A percentile compares a stretch with the other conserved stretches of the same genome.
phyloP scores from a whole-genome alignment of 2,329 filamentous ascomycete species.

The Thermoascus crustaceus region DNA sequence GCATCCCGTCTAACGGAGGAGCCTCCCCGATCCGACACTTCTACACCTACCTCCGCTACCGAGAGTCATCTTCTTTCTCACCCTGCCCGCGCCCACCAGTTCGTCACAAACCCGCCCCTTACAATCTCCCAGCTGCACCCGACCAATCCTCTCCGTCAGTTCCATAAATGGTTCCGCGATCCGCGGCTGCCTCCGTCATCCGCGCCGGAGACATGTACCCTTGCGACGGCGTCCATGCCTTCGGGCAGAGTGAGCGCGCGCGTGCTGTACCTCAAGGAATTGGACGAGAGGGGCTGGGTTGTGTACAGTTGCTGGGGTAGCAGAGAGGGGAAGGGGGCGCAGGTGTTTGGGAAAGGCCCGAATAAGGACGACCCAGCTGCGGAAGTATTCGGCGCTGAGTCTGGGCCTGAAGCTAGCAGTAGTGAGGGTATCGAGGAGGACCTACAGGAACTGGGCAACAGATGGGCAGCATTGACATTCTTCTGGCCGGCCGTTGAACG shows the following conservation, averaged over 20 bases:
- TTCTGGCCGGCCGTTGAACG: slow-evolving; percentile 82
- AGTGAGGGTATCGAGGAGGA: slow-evolving; percentile 39
- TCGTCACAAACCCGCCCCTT: slow-evolving; percentile 34
- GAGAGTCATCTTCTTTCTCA: slow-evolving; percentile 27
- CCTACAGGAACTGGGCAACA: slow-evolving; percentile 45
- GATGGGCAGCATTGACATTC: slow-evolving; percentile 75
- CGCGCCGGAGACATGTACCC: slow-evolving; percentile 80
- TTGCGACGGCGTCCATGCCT: slow-evolving; percentile 77
- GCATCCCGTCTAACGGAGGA: slow-evolving; percentile 6
- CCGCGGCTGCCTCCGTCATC: slow-evolving; percentile 55
- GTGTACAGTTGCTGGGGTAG: slow-evolving; percentile 89
- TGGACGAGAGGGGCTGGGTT: slow-evolving; percentile 75
- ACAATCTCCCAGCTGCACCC: slow-evolving; percentile 34
- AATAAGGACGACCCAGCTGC: slow-evolving; percentile 10
- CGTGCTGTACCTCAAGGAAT: slow-evolving; percentile 90
- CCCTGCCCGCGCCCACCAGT: slow-evolving; percentile 36
- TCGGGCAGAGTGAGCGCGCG: slow-evolving; percentile 77
- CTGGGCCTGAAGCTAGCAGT: slow-evolving; percentile 30
- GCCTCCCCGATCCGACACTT: slow-evolving; percentile 21
- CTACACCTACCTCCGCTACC: slow-evolving; percentile 28
- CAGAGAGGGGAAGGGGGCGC: slow-evolving; percentile 42
- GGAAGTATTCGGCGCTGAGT: background rate
- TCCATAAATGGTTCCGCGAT: slow-evolving; percentile 78
- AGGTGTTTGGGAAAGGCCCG: slow-evolving; percentile 27
- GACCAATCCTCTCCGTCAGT: slow-evolving; percentile 65